Percentiles rank a stretch among this genome's conserved stretches.
phyloP scores from a whole-genome alignment of 139 green algal genomes.

The Tetradesmus lagerheimii region DNA sequence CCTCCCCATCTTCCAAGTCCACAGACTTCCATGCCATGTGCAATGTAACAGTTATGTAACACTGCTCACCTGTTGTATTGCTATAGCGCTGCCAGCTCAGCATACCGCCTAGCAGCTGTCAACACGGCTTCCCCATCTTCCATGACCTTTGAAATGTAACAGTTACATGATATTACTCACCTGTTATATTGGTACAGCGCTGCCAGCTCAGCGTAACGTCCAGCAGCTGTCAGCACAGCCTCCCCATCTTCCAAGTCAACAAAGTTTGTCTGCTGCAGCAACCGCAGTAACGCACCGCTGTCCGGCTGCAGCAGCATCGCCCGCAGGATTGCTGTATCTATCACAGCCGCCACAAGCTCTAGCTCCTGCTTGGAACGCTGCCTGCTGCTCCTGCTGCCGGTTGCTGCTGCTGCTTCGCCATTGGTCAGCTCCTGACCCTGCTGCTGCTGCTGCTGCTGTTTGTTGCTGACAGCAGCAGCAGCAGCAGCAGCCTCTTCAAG shows the following conservation, averaged over 20 bases:
- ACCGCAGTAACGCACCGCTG: constrained; percentile 78
- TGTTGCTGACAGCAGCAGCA: neutral
- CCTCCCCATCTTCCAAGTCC: constrained; percentile 71
- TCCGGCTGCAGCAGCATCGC: constrained; percentile 81
- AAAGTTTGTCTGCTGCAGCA: constrained; percentile 78
- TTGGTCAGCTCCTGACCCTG: neutral
- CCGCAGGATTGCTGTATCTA: constrained; percentile 88
- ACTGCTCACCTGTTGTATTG: too few species aligned
- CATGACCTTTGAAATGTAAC: too few species aligned
- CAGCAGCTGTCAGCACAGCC: constrained; percentile 43
- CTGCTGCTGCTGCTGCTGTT: neutral
- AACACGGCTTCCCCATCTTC: too few species aligned
- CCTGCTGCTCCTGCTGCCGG: constrained; percentile 22
- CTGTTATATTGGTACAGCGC: constrained; percentile 79
- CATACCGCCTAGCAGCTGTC: too few species aligned
- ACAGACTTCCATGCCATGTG: too few species aligned
- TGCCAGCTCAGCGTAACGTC: constrained; percentile 89
- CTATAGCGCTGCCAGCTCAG: too few species aligned
- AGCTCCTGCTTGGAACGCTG: neutral
- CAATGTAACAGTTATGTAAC: too few species aligned
- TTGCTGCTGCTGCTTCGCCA: constrained; percentile 14
- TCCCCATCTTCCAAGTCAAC: constrained; percentile 76
- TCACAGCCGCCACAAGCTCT: constrained; percentile 39
- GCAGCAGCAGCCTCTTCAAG: constrained; percentile 19
- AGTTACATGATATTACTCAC: neutral